Evolutionary conservation across 371 early-diverging fungal species (phyloP).

Genomic region (Mortierella sp.): DNA sequence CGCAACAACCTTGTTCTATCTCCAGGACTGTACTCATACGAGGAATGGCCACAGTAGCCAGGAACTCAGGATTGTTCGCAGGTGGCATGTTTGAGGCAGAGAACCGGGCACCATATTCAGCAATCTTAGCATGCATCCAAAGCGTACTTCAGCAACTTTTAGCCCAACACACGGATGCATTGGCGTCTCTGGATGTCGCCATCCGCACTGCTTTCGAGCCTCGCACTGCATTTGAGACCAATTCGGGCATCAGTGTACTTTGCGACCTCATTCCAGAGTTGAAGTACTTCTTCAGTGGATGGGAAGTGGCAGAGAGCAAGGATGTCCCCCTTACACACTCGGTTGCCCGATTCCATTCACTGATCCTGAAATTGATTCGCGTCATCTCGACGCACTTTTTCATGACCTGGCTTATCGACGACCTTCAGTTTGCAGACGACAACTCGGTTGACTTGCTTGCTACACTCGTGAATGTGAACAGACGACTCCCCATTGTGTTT

Average conservation of each 20-base stretch:
- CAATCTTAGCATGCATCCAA: constrained; percentile 47
- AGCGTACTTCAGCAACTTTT: constrained; percentile 47
- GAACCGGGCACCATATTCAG: constrained; percentile 35
- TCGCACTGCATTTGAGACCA: background rate
- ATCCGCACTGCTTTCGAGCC: constrained; percentile 51
- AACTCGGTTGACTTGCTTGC: constrained; percentile 45
- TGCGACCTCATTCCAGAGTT: constrained; percentile 48
- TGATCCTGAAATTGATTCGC: constrained; percentile 46
- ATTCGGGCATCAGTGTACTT: constrained; percentile 46
- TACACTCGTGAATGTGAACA: constrained; percentile 47
- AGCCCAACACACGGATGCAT: constrained; percentile 41
- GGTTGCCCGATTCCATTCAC: constrained; percentile 39
- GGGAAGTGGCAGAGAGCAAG: constrained; percentile 38
- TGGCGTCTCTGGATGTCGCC: constrained; percentile 41
- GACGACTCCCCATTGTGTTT: constrained; percentile 45
- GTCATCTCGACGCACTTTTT: constrained; percentile 54
- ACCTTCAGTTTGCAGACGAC: constrained; percentile 45
- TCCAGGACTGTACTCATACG: constrained; percentile 37
- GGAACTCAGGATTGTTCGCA: constrained; percentile 46
- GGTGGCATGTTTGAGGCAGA: constrained; percentile 38
- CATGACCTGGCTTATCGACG: constrained; percentile 54
- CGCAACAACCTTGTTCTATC: too few species aligned
- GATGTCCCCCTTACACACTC: constrained; percentile 44
- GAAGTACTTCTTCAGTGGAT: constrained; percentile 41
- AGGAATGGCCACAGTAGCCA: constrained; percentile 36